A percentile compares a stretch with the other conserved stretches of the same genome.
These are phyloP conservation scores for Coniochaeta sp. DNA, from an alignment of 2,329 filamentous ascomycete species.

Conservation along the genomic window DNA sequence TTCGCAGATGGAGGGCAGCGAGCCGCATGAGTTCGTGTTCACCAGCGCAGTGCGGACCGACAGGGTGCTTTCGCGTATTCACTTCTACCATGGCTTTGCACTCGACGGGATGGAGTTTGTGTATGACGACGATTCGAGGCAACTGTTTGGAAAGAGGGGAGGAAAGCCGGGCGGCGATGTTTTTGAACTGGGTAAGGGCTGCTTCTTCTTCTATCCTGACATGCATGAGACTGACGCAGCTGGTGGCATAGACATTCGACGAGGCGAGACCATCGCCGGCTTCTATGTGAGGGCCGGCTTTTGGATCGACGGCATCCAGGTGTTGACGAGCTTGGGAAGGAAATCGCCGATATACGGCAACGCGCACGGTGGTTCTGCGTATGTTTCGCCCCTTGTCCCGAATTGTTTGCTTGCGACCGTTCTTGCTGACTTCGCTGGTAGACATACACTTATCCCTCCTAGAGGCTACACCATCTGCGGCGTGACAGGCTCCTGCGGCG, in stretches of 20 bases:
- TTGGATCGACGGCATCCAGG: slow-evolving; percentile 84
- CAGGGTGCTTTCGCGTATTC: slow-evolving; percentile 67
- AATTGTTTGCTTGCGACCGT: background rate
- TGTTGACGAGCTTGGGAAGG: slow-evolving; percentile 82
- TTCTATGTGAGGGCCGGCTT: slow-evolving; percentile 74
- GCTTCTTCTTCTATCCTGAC: background rate
- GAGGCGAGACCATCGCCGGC: slow-evolving; percentile 80
- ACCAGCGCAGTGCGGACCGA: slow-evolving; percentile 60
- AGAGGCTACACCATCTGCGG: slow-evolving; percentile 84
- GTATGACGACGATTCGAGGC: slow-evolving; percentile 79
- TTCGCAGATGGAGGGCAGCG: slow-evolving; percentile 63
- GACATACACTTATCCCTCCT: slow-evolving; percentile 82
- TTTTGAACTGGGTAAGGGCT: slow-evolving; percentile 66
- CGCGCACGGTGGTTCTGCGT: slow-evolving; percentile 71
- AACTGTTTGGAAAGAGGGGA: slow-evolving; percentile 79
- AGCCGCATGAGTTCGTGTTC: slow-evolving; percentile 67
- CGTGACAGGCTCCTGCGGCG: slow-evolving; percentile 71
- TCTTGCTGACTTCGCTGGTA: slow-evolving; percentile 26
- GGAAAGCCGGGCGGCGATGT: slow-evolving; percentile 63
- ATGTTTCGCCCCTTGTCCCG: slow-evolving; percentile 32
- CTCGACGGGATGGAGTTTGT: slow-evolving; percentile 87
- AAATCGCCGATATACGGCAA: slow-evolving; percentile 84
- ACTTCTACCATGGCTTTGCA: slow-evolving; percentile 68
- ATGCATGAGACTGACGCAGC: background rate
- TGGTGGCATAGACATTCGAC: slow-evolving; percentile 58